Percentiles rank a stretch among this genome's conserved stretches.
Evolutionary conservation across 805 yeast genomes (phyloP).

Genomic region (Komagataella kurtzmanii): DNA sequence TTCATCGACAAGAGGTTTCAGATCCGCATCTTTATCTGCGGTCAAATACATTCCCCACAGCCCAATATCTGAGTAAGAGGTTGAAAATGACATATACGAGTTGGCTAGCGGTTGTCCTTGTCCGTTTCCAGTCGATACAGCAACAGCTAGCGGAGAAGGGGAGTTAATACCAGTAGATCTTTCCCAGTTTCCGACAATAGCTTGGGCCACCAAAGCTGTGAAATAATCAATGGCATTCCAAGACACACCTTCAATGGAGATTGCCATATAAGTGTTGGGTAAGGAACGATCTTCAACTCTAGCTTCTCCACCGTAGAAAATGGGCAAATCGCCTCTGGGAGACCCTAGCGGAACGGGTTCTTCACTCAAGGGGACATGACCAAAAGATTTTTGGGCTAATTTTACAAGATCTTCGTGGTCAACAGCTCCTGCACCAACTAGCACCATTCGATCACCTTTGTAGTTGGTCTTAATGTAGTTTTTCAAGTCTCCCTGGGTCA

Average conservation of each 20-base stretch:
- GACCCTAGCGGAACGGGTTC: slow-evolving; percentile 61
- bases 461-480: slow-evolving; percentile 77
- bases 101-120: slow-evolving; percentile 66
- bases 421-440: slow-evolving; percentile 94
- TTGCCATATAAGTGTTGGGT: slow-evolving; percentile 83
- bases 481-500: slow-evolving; percentile 62
- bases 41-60: slow-evolving; percentile 94
- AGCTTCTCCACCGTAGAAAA: slow-evolving; percentile 76
- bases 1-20: slow-evolving; percentile 58
- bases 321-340: slow-evolving; percentile 59
- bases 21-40: slow-evolving; percentile 58
- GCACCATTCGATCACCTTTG: slow-evolving; percentile 93
- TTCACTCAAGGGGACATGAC: slow-evolving; percentile 43
- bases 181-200: slow-evolving; percentile 96
- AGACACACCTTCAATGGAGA: slow-evolving; percentile 95
- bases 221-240: slow-evolving; percentile 96
- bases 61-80: slow-evolving; percentile 95
- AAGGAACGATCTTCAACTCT: slow-evolving; percentile 70
- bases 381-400: slow-evolving; percentile 67
- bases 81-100: slow-evolving; percentile 91
- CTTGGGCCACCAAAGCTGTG: slow-evolving; percentile 91
- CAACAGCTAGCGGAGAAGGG: slow-evolving; percentile 74
- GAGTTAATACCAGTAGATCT: slow-evolving; percentile 76
- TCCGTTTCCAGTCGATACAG: slow-evolving; percentile 29
- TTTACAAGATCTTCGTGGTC: slow-evolving; percentile 73